Base-by-base conservation (phyloP, 2,329 filamentous ascomycete species). In the Aphanoascus verrucosus region DNA sequence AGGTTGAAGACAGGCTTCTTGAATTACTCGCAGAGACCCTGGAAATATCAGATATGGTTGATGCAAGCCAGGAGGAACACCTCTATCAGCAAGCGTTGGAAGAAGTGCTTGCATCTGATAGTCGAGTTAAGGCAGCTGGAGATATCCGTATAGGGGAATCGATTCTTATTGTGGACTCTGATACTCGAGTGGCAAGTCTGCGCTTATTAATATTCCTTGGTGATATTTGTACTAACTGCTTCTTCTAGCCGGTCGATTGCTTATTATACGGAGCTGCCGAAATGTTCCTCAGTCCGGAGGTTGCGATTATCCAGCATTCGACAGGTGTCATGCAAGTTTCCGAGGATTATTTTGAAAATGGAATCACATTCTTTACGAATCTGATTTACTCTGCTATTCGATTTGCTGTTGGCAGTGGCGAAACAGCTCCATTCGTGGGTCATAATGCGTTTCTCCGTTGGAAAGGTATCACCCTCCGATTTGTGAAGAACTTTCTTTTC, bases 91-190 rank as follows among this genome's bases (percentile, higher is more conserved):
- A 61, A 31, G 62, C 62, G 38, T 56, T 68, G 31, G 53, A 63
- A 43, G 70, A 77, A 38, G 77, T 81, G n/a, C 17, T 72, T 79
- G 40, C 70, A 67, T 8, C 70, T 74, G 44, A 78, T 79, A 12
- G 67, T 81, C 23, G 69, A 73, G 53, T 77, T 80, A 60, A 74
- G 77, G 87, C 87, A 15, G 86, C 88, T 64, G 88, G 88, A 57
- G 89, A 93, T 67, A 84, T 94, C 60, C 86, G 88, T 49, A 75
- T 94, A 19, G 88, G 88, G 53, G 88, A 94, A 69, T 90, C 81
- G 60, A 84, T 86, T 53, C 70, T 86, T 14, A 73, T 86, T 49
- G 78, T 86, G 55, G 83, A 86, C 64, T 84, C 79, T 1, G 83
- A 86, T 60, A 86, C 83, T 4, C 77, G 83, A 63, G 80, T 86